Evolutionary conservation across 208 protist species (phyloP).

Genomic region (Leishmania aethiopica): DNA sequence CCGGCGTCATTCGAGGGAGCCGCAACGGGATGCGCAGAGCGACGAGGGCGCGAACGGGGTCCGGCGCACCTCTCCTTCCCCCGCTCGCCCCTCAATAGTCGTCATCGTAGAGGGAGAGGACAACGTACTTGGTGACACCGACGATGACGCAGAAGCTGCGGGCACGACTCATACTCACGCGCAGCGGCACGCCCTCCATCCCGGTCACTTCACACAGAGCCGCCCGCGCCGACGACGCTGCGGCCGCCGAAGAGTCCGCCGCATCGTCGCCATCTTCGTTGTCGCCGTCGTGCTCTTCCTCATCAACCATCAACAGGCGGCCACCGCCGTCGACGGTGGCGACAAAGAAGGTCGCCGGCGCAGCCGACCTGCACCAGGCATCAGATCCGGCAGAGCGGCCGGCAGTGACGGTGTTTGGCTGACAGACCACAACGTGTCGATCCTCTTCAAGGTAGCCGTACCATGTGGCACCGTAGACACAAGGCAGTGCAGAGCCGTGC

Average conservation of each 20-base stretch:
- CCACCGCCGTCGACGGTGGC: slow-evolving; percentile 49
- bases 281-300: slow-evolving; percentile 50
- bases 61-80: too few relatives aligned
- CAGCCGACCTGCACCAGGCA: background rate
- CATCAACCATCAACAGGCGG: slow-evolving; percentile 22
- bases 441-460: slow-evolving; percentile 48
- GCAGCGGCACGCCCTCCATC: slow-evolving; percentile 42
- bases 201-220: slow-evolving; percentile 50
- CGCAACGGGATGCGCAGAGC: background rate
- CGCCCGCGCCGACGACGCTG: background rate
- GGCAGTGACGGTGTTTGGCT: slow-evolving; percentile 10
- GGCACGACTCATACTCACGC: slow-evolving; percentile 56
- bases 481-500: background rate
- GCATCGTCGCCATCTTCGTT: slow-evolving; percentile 18
- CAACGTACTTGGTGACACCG: slow-evolving; percentile 58
- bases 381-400: background rate
- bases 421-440: slow-evolving; percentile 46
- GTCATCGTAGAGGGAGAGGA: slow-evolving; percentile 72
- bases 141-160: slow-evolving; percentile 76
- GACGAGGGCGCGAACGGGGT: background rate
- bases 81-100: slow-evolving; percentile 15
- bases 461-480: slow-evolving; percentile 25
- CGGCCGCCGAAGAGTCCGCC: background rate
- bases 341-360: slow-evolving; percentile 33
- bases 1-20: background rate